phyloP scores from a whole-genome alignment of 352 stramenopile species.

The Phytopythium oedochilum region DNA sequence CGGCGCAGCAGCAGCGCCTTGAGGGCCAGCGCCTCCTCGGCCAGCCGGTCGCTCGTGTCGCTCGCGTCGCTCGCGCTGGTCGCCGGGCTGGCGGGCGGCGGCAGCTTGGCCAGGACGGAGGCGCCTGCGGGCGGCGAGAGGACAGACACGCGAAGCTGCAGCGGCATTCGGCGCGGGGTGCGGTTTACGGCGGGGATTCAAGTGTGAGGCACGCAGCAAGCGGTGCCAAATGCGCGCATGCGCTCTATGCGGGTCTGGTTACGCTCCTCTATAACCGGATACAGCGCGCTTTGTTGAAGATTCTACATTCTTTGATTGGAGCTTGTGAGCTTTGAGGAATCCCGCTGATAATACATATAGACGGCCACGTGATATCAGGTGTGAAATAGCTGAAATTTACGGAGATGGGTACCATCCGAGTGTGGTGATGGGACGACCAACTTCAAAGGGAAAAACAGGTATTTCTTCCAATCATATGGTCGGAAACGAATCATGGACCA shows the following conservation, averaged over 20 bases:
- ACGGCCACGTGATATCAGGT: not conserved
- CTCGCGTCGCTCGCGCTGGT: not conserved
- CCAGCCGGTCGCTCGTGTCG: not conserved
- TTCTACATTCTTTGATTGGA: not conserved
- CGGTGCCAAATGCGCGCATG: not conserved
- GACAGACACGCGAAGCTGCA: not conserved
- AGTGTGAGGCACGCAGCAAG: not conserved
- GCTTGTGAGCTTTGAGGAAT: not conserved
- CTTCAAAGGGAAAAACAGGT: constrained; percentile 4
- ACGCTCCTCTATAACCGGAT: not conserved
- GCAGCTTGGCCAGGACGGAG: not conserved
- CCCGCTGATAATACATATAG: not conserved
- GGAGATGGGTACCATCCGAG: too few relatives aligned
- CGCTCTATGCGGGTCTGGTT: not conserved
- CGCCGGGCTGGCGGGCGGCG: not conserved
- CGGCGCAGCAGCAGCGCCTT: constrained; percentile 20
- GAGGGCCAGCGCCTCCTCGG: constrained; percentile 21
- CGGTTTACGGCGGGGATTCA: not conserved
- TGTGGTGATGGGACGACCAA: too few relatives aligned
- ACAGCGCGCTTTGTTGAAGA: not conserved
- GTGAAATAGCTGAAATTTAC: not conserved
- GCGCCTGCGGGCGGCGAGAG: not conserved
- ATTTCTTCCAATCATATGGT: not conserved
- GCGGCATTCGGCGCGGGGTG: not conserved
- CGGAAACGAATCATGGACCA: not conserved